Conservation (phyloP, 495 filamentous ascomycete species). For the Copromyces sp. region DNA sequence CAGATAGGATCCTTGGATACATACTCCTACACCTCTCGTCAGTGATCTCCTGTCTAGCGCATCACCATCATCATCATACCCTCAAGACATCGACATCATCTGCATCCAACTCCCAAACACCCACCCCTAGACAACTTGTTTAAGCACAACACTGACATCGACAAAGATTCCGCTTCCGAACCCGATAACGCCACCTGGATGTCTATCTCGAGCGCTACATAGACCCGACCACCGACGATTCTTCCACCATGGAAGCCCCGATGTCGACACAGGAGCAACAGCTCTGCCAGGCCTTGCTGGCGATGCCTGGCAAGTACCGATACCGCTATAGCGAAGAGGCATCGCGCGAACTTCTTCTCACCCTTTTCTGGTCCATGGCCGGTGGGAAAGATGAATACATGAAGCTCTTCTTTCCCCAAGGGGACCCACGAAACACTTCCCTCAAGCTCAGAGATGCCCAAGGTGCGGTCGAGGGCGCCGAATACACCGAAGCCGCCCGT, state of each 20-base stretch:
- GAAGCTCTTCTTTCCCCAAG: constrained; percentile 67
- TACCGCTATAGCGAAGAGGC: constrained; percentile 66
- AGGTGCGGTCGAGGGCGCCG: constrained; percentile 84
- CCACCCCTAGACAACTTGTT: not conserved
- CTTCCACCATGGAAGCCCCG: constrained; percentile 26
- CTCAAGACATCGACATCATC: not conserved
- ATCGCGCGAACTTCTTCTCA: constrained; percentile 55
- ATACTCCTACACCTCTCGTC: not conserved
- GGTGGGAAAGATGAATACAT: constrained; percentile 62
- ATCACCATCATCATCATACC: not conserved
- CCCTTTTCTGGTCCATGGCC: constrained; percentile 79
- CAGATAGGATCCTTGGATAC: not conserved
- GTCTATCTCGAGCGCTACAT: not conserved
- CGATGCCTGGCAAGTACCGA: constrained; percentile 54
- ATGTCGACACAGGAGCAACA: constrained; percentile 68
- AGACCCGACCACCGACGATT: constrained; percentile 1
- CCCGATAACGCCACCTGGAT: not conserved
- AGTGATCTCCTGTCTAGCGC: not conserved
- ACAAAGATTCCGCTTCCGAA: not conserved
- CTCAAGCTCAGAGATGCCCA: constrained; percentile 79
- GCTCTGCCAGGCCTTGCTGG: constrained; percentile 65
- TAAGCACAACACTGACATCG: not conserved
- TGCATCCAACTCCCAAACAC: not conserved
- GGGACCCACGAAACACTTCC: constrained; percentile 19
- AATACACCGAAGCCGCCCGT: constrained; percentile 85